These are phyloP conservation scores for Claviceps sp. DNA, from an alignment of 2,329 filamentous ascomycete species.

Conservation along the genomic window DNA sequence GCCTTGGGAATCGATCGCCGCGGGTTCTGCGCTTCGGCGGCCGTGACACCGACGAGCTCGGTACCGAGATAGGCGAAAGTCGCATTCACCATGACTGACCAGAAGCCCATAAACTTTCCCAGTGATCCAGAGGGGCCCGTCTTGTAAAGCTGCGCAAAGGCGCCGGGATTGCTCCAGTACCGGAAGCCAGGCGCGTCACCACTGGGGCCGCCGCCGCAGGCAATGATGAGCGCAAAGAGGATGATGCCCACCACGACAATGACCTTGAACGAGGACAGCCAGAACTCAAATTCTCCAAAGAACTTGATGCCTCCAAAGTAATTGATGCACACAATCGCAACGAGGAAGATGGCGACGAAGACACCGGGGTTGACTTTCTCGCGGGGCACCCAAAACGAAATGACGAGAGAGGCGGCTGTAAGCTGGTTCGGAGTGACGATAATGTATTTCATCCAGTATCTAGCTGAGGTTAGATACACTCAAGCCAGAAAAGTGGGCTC, in stretches of 20 bases:
- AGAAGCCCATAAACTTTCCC: constrained; percentile 49
- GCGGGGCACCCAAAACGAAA: constrained; percentile 60
- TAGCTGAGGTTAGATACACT: constrained; percentile 8
- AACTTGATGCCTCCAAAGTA: constrained; percentile 48
- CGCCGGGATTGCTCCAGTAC: constrained; percentile 50
- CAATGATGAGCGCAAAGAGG: constrained; percentile 48
- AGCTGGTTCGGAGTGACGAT: constrained; percentile 78
- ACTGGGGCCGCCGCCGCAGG: constrained; percentile 51
- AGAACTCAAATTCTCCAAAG: constrained; percentile 53
- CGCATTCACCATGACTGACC: constrained; percentile 60
- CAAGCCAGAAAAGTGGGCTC: background rate
- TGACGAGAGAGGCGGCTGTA: constrained; percentile 65
- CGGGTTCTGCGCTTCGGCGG: constrained; percentile 69
- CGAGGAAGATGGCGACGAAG: constrained; percentile 60
- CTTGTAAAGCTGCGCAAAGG: constrained; percentile 19
- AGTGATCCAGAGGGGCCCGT: constrained; percentile 10
- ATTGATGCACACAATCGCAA: constrained; percentile 51
- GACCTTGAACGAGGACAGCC: constrained; percentile 54
- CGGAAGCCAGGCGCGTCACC: constrained; percentile 49
- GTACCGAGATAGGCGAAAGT: constrained; percentile 70
- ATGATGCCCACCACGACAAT: constrained; percentile 53
- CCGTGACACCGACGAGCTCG: constrained; percentile 64
- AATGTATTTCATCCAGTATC: constrained; percentile 65
- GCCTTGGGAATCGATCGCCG: constrained; percentile 63
- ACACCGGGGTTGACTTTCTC: constrained; percentile 62